Evolutionary conservation across 805 yeast genomes (phyloP), one percentile per base, ranked within the genome.

Genomic region (Kluyveromyces siamensis): DNA sequence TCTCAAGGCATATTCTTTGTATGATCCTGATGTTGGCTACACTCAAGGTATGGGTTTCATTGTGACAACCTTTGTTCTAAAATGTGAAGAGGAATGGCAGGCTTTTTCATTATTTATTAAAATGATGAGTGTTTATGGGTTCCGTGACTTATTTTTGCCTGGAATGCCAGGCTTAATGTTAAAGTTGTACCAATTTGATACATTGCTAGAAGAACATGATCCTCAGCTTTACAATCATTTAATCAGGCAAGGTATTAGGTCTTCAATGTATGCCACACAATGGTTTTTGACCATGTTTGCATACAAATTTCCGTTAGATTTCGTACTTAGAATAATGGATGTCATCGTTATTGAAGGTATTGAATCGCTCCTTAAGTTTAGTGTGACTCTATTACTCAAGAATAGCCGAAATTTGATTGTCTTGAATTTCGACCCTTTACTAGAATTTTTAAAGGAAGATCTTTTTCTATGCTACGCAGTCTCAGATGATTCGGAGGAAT

Each of bases 31-130:
- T 46, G 96, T 93, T 45, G 99, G 99, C 0, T 93, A 93, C 61
- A 93, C 97, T 1, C 99, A 93, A 67, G 98, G 99, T 8, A 89
- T 93, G 96, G 95, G 95, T 1, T 93, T 93, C 60, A 79, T 93
- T 41, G 79, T 87, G 0, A 88, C 88, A 6, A 97, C 99, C 2
- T 67, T 93, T 44, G 70, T 89, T 41, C 73, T 90, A 71, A 87
- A 87, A 56, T 77, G 88, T 40, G 58, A 61, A 35, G 51, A 62
- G 8, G 96, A 90, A 55, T 74, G 83, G 42, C 97, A 91, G 63
- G 81, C 96, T 4, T 91, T 91, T 67, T 81, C 93, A 51, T 65
- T 90, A 56, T 71, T 91, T 41, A 87, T 83, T 14, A 81, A 80
- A 43, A 72, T 93, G 52, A 90, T 93, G 97, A 81, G 84, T 56